Evolutionary conservation across 768 basidiomycete genomes (phyloP).

Genomic region (Boletus rubescentipes): DNA sequence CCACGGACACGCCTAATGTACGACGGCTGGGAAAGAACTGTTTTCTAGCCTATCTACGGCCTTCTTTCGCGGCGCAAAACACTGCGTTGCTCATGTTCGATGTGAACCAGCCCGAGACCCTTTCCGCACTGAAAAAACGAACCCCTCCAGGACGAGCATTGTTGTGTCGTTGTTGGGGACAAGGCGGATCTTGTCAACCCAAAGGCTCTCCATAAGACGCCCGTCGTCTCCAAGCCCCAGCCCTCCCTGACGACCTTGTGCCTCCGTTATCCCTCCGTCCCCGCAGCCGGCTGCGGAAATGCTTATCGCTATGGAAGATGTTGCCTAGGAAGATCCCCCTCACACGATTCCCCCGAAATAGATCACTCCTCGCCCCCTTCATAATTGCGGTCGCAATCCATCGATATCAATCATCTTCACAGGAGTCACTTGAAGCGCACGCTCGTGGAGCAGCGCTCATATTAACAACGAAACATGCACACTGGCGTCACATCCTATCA

Average conservation of each 20-base stretch:
- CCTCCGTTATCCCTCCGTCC: slow-evolving; percentile 33
- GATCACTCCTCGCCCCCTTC: slow-evolving; percentile 24
- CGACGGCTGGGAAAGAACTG: slow-evolving; percentile 89
- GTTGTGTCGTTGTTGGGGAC: slow-evolving; percentile 74
- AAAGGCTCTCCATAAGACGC: slow-evolving; percentile 12
- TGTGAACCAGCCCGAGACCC: slow-evolving; percentile 62
- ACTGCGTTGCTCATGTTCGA: slow-evolving; percentile 82
- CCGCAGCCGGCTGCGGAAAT: slow-evolving; percentile 12
- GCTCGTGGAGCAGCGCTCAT: slow-evolving; percentile 46
- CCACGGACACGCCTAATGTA: too few species aligned
- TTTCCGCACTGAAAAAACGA: slow-evolving; percentile 64
- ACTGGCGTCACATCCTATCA: slow-evolving; percentile 67
- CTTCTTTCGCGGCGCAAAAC: slow-evolving; percentile 84
- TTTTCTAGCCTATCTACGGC: slow-evolving; percentile 81
- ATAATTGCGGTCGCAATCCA: slow-evolving; percentile 17
- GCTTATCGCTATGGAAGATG: slow-evolving; percentile 13
- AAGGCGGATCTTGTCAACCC: slow-evolving; percentile 59
- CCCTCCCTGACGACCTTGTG: slow-evolving; percentile 64
- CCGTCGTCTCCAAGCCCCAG: slow-evolving; percentile 38
- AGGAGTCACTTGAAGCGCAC: slow-evolving; percentile 40
- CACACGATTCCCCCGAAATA: slow-evolving; percentile 2
- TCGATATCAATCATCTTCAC: slow-evolving; percentile 28
- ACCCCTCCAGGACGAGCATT: slow-evolving; percentile 69
- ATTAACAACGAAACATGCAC: slow-evolving; percentile 50
- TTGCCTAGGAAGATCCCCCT: slow-evolving; percentile 14